phyloP scores from a whole-genome alignment of 169 alveolate genomes.

The Plasmodium billcollinsi region DNA sequence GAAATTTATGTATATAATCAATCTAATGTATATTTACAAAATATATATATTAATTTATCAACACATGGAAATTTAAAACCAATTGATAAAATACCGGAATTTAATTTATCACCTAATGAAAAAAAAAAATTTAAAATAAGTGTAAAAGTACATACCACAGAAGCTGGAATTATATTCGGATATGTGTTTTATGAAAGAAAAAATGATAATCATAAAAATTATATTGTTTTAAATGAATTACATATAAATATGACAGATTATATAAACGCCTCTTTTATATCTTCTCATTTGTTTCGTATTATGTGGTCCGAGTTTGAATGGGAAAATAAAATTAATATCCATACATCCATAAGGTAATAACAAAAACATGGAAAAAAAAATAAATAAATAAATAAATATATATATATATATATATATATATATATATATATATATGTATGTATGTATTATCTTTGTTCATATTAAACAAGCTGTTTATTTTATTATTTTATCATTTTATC shows the following conservation, averaged over 20 bases:
- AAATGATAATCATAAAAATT: conserved; percentile 82
- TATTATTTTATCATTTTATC: too few species aligned
- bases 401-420: not conserved
- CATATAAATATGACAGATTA: conserved; percentile 91
- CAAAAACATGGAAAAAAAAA: not conserved
- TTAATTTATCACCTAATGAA: conserved; percentile 89
- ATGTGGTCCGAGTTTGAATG: conserved; percentile 97
- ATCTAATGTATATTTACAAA: conserved; percentile 92
- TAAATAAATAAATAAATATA: not conserved
- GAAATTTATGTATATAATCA: conserved; percentile 91
- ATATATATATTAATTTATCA: conserved; percentile 91
- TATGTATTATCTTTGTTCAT: conserved; percentile 2
- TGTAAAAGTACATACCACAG: conserved; percentile 89
- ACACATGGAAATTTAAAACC: conserved; percentile 90
- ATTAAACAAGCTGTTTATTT: too few species aligned
- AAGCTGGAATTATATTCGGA: conserved; percentile 94
- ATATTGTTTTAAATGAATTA: conserved; percentile 90
- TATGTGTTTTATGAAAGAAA: conserved; percentile 93
- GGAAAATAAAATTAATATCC: conserved; percentile 93
- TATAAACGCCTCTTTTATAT: conserved; percentile 89
- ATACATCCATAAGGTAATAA: conserved; percentile 73
- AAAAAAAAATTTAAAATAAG: conserved; percentile 84
- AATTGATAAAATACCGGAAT: conserved; percentile 88
- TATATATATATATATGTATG: not conserved
- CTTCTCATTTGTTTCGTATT: conserved; percentile 91